Conservation (phyloP, 495 filamentous ascomycete species). For the Daldinia vernicosa region DNA sequence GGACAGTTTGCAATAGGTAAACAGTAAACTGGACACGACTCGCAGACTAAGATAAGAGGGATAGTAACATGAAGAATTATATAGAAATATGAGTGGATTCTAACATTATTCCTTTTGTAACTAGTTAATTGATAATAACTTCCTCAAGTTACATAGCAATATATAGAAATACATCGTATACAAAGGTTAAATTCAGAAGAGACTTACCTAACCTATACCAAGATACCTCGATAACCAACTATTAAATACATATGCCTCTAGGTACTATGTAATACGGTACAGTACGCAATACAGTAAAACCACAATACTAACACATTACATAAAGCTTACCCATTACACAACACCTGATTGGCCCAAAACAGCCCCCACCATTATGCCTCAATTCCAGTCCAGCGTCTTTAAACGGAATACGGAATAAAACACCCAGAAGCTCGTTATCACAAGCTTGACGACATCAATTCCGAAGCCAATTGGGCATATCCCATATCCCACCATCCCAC, state of each 20-base stretch:
- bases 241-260: too few relatives aligned
- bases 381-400: constrained; percentile 35
- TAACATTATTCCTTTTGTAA: background rate
- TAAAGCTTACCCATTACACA: constrained; percentile 5
- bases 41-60: constrained; percentile 8
- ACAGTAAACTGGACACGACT: constrained; percentile 31
- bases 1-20: constrained; percentile 47
- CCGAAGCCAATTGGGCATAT: constrained; percentile 40
- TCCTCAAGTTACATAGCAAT: background rate
- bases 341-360: background rate
- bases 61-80: background rate
- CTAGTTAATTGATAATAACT: background rate
- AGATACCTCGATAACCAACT: background rate
- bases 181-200: background rate
- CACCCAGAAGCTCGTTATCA: constrained; percentile 14
- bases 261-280: background rate
- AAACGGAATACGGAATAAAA: constrained; percentile 6
- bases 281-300: constrained; percentile 10
- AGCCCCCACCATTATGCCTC: constrained; percentile 39
- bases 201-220: too few relatives aligned
- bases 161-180: background rate
- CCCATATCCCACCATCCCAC: constrained; percentile 21
- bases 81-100: background rate
- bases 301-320: constrained; percentile 27
- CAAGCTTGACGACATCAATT: constrained; percentile 29